These are phyloP conservation scores for Globisporangium yorkense DNA, from an alignment of 352 stramenopile genomes.

Conservation along the genomic window DNA sequence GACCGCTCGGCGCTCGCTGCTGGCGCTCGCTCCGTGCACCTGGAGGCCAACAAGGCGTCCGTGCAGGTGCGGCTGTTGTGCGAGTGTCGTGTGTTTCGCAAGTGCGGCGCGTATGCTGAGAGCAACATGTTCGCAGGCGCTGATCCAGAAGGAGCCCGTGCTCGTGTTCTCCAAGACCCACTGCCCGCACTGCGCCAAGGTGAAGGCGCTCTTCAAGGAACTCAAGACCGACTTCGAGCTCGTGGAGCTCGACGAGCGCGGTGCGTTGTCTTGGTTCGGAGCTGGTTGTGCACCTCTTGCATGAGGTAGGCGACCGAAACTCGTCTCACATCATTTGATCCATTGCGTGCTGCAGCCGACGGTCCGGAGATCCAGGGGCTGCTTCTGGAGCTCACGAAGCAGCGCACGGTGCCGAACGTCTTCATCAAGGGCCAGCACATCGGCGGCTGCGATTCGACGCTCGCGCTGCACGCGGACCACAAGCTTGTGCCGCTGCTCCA, in stretches of 20 bases:
- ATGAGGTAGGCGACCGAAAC: no score
- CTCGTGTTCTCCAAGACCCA: slow-evolving; percentile 96
- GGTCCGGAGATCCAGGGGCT: slow-evolving; percentile 88
- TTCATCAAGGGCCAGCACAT: slow-evolving; percentile 97
- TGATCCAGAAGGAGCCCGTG: slow-evolving; percentile 59
- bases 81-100: no score
- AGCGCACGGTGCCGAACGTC: slow-evolving; percentile 97
- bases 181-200: slow-evolving; percentile 89
- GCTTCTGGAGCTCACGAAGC: slow-evolving; percentile 89
- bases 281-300: no score
- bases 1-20: slow-evolving; percentile 8
- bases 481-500: slow-evolving; percentile 54
- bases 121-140: slow-evolving; percentile 21
- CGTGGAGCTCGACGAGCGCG: slow-evolving; percentile 63
- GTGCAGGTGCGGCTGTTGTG: slow-evolving; percentile 32
- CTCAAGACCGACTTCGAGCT: slow-evolving; percentile 54
- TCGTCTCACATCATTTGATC: no score
- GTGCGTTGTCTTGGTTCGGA: slow-evolving; percentile 16
- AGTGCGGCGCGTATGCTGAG: no score
- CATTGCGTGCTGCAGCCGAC: slow-evolving; percentile 37
- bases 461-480: slow-evolving; percentile 45
- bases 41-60: slow-evolving; percentile 54
- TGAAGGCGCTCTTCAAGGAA: slow-evolving; percentile 87
- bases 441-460: slow-evolving; percentile 88
- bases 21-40: slow-evolving; percentile 37